These are phyloP conservation scores for Mycena haematopus DNA, from an alignment of 768 basidiomycete genomes.

Conservation along the genomic window DNA sequence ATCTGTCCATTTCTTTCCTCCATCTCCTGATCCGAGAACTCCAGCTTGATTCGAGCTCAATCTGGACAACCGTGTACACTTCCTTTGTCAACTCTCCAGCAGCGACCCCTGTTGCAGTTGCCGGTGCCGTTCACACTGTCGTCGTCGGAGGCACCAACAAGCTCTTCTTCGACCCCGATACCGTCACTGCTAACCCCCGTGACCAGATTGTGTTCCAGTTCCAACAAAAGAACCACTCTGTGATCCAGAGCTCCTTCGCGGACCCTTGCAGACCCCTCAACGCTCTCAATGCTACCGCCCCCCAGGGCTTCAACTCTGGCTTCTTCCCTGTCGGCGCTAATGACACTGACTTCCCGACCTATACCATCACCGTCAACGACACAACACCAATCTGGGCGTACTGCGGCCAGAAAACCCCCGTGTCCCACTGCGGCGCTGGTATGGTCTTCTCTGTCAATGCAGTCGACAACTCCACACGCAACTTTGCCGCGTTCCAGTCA, in stretches of 20 bases:
- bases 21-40: neutral
- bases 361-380: conserved; percentile 62
- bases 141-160: conserved; percentile 57
- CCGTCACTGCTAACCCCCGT: conserved; percentile 54
- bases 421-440: conserved; percentile 56
- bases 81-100: conserved; percentile 62
- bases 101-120: conserved; percentile 55
- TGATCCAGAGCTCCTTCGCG: conserved; percentile 66
- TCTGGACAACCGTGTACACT: conserved; percentile 64
- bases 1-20: neutral
- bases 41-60: conserved; percentile 34
- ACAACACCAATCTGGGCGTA: conserved; percentile 66
- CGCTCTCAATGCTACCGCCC: conserved; percentile 49
- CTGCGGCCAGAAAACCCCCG: conserved; percentile 34
- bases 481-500: conserved; percentile 62
- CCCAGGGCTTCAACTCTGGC: conserved; percentile 58
- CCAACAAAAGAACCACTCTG: conserved; percentile 72
- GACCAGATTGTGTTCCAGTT: conserved; percentile 69
- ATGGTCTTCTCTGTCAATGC: conserved; percentile 70
- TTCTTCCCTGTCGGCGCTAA: conserved; percentile 46
- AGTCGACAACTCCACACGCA: conserved; percentile 53
- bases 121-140: conserved; percentile 57
- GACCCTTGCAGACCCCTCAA: conserved; percentile 46
- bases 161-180: conserved; percentile 58
- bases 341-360: conserved; percentile 57